Conservation (phyloP, 2,329 filamentous ascomycete genomes). For the Alternaria rosae region DNA sequence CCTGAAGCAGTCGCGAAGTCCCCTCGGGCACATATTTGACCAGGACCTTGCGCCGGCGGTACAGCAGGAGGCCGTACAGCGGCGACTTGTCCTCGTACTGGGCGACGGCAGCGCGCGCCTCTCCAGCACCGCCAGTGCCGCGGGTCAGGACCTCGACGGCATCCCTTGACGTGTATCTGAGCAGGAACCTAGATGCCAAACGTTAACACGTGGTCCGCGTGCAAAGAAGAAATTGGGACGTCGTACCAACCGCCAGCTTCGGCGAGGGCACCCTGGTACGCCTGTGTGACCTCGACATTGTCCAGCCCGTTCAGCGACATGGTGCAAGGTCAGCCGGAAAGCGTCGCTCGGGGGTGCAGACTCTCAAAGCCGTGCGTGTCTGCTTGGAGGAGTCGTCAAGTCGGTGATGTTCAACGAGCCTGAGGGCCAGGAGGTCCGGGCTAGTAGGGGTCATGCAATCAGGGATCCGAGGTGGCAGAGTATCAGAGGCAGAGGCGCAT, state of each 20-base stretch:
- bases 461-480: conserved; percentile 9
- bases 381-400: conserved; percentile 13
- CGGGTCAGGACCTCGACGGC: conserved; percentile 79
- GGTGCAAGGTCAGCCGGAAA: conserved; percentile 18
- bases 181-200: conserved; percentile 75
- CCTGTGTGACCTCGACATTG: conserved; percentile 78
- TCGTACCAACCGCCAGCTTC: conserved; percentile 95
- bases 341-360: conserved; percentile 16
- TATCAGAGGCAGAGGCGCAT: conserved; percentile 16
- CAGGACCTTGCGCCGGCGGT: conserved; percentile 86
- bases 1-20: conserved; percentile 90
- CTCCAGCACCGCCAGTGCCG: conserved; percentile 82
- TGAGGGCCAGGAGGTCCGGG: conserved; percentile 13
- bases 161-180: conserved; percentile 90
- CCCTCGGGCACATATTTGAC: conserved; percentile 92
- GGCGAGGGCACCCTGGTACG: conserved; percentile 77
- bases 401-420: background rate
- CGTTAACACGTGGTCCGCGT: conserved; percentile 33
- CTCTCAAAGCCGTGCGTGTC: conserved; percentile 18
- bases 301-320: conserved; percentile 99
- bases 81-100: conserved; percentile 85
- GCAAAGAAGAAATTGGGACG: conserved; percentile 11
- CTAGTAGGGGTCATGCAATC: conserved; percentile 9
- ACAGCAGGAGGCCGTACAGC: conserved; percentile 89
- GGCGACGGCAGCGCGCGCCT: conserved; percentile 79